A percentile compares a stretch with the other conserved stretches of the same genome.
Conservation (phyloP, 768 basidiomycete species). For the Ramaria sp. region DNA sequence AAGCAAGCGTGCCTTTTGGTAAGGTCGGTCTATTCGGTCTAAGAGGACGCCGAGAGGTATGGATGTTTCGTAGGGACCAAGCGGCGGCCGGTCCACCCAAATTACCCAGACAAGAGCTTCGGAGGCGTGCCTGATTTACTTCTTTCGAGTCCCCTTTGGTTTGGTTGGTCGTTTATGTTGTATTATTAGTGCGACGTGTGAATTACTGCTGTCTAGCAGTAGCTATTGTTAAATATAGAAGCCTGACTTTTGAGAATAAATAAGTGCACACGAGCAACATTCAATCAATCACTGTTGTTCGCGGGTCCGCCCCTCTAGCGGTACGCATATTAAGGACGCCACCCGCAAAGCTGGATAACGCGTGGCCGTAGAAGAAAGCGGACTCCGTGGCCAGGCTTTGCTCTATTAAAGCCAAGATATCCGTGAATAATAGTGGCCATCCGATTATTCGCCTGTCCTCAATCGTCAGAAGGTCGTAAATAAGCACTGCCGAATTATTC, state of each 20-base stretch:
- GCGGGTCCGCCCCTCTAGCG: constrained; percentile 26
- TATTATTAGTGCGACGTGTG: not conserved
- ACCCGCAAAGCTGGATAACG: constrained; percentile 29
- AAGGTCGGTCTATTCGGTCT: constrained; percentile 27
- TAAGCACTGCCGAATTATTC: constrained; percentile 27
- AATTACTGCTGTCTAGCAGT: too few relatives aligned
- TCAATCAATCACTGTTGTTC: constrained; percentile 25
- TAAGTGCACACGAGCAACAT: not conserved
- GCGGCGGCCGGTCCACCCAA: not conserved
- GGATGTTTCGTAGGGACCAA: constrained; percentile 45
- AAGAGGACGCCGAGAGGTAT: constrained; percentile 42
- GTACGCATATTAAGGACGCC: constrained; percentile 29
- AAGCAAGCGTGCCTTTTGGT: constrained; percentile 56
- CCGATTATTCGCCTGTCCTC: constrained; percentile 29
- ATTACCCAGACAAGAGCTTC: not conserved
- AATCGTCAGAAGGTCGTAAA: constrained; percentile 31
- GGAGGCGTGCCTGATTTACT: not conserved
- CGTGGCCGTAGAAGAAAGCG: constrained; percentile 29
- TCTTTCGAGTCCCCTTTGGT: not conserved
- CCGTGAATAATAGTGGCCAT: constrained; percentile 34
- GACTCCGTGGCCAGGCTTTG: constrained; percentile 26
- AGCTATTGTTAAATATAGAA: too few relatives aligned
- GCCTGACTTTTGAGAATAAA: not conserved
- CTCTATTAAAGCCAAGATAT: constrained; percentile 32
- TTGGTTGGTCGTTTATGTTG: not conserved